Conservation (phyloP, 345 rosid species). For the Eucalyptus globulus region DNA sequence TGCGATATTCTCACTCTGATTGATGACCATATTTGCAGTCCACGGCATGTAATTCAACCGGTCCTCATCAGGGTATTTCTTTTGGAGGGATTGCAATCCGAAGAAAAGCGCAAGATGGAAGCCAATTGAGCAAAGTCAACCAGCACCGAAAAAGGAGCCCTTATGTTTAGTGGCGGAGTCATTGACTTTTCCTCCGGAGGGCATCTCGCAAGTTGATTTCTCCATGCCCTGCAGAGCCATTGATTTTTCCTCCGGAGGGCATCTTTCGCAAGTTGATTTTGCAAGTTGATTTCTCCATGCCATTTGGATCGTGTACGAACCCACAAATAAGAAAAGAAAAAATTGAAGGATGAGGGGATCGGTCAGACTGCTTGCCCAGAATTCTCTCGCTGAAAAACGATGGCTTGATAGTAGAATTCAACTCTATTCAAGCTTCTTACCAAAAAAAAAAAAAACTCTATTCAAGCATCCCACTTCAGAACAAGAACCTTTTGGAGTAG, state of each 20-base stretch:
- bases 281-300: neutral
- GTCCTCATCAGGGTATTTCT: too few relatives aligned
- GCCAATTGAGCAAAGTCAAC: neutral
- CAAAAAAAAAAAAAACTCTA: neutral
- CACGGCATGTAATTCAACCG: neutral
- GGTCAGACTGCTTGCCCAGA: neutral
- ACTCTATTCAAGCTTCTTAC: neutral
- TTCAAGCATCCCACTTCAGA: neutral
- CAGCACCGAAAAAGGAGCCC: neutral
- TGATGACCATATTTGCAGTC: neutral
- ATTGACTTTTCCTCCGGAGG: neutral
- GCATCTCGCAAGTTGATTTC: too few relatives aligned
- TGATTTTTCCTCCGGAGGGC: too few relatives aligned
- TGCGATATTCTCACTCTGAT: neutral
- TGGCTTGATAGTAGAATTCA: neutral
- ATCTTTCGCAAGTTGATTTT: neutral
- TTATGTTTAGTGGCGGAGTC: neutral
- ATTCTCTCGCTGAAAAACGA: neutral
- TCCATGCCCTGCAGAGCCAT: too few relatives aligned
- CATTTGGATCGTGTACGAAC: neutral
- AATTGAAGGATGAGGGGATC: neutral
- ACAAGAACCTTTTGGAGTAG: neutral
- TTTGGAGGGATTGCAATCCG: neutral
- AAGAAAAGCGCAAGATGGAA: neutral
- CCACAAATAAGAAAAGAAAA: neutral